Percentiles rank a stretch among this genome's conserved stretches.
Evolutionary conservation across 2,329 filamentous ascomycete genomes (phyloP).

Genomic region (Rhynchosporium graminicola): DNA sequence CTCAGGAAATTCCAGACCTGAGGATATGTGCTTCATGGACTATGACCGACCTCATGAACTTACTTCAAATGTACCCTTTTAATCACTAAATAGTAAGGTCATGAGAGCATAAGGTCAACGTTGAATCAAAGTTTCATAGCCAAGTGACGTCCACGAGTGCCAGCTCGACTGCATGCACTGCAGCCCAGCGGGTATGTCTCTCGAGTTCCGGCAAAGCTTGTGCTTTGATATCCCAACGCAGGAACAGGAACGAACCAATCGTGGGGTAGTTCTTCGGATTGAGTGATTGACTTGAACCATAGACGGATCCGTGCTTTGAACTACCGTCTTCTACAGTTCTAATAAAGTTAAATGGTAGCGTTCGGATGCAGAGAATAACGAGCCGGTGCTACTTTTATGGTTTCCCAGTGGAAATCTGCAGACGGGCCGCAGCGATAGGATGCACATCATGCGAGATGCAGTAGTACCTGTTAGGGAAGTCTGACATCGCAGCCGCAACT

Average conservation of each 20-base stretch:
- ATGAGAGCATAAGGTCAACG: neutral
- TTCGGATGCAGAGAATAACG: too few relatives aligned
- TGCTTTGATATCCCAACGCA: neutral
- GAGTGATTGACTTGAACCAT: neutral
- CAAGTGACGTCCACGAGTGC: neutral
- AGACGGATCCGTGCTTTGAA: neutral
- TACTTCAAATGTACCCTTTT: too few relatives aligned
- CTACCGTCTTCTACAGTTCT: too few relatives aligned
- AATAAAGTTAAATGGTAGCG: too few relatives aligned
- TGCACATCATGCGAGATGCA: too few relatives aligned
- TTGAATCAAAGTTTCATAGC: neutral
- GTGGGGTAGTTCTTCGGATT: too few relatives aligned
- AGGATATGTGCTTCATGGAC: conserved; percentile 1
- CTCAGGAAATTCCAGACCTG: neutral
- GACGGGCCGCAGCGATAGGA: too few relatives aligned
- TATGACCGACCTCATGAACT: too few relatives aligned
- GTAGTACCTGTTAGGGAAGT: neutral
- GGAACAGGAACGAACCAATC: too few relatives aligned
- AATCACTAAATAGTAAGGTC: neutral
- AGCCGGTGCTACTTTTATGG: too few relatives aligned
- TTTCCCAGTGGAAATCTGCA: too few relatives aligned
- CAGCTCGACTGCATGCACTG: neutral
- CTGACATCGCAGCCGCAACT: too few relatives aligned
- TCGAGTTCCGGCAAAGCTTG: neutral
- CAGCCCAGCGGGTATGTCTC: neutral